Evolutionary conservation across 768 basidiomycete species (phyloP).

Genomic region (Suillus americanus): DNA sequence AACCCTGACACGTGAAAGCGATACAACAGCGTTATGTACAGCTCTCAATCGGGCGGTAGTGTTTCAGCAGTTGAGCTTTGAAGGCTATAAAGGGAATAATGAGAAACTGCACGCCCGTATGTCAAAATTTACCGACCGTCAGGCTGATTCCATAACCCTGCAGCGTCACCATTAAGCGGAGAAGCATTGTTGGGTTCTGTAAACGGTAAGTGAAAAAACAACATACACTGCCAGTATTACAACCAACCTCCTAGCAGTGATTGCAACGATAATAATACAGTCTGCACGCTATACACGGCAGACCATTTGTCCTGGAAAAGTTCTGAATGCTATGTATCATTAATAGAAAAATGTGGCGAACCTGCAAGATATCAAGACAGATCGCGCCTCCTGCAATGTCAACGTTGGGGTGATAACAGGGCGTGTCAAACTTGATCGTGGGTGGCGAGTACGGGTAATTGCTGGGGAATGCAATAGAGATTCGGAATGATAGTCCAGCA

Average conservation of each 20-base stretch:
- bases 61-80: constrained; percentile 68
- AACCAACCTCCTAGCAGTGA: constrained; percentile 82
- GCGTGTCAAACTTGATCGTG: constrained; percentile 82
- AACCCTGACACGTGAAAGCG: constrained; percentile 6
- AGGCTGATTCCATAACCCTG: constrained; percentile 74
- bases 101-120: background rate
- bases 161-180: constrained; percentile 85
- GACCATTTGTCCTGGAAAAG: constrained; percentile 82
- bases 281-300: constrained; percentile 89
- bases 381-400: constrained; percentile 76
- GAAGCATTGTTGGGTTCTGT: constrained; percentile 92
- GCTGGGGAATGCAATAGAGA: constrained; percentile 80
- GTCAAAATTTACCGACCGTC: constrained; percentile 44
- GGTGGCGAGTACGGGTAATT: constrained; percentile 90
- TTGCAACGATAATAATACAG: constrained; percentile 84
- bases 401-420: constrained; percentile 91
- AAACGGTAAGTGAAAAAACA: constrained; percentile 4
- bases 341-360: constrained; percentile 23
- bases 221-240: background rate
- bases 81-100: constrained; percentile 46
- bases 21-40: constrained; percentile 25
- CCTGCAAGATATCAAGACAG: constrained; percentile 88
- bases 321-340: background rate
- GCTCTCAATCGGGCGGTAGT: constrained; percentile 59
- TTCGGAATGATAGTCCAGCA: constrained; percentile 75